A percentile compares a stretch with the other conserved stretches of the same genome.
Conservation (phyloP, 1,284 basidiomycete genomes). For the Ustilago cynodontis region DNA sequence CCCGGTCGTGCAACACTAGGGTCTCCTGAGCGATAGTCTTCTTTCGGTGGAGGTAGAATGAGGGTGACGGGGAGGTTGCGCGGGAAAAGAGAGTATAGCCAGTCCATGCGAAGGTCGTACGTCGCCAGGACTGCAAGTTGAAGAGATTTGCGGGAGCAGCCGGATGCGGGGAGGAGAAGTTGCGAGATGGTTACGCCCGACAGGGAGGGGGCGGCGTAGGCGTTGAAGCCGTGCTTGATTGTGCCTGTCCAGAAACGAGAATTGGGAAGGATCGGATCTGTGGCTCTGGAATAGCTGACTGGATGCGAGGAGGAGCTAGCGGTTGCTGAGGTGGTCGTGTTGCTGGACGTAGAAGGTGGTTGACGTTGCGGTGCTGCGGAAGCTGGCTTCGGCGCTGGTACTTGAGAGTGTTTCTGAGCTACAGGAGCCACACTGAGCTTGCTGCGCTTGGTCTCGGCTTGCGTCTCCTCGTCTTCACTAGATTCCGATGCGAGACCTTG, state of each 20-base stretch:
- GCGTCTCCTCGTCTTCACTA: slow-evolving; percentile 23
- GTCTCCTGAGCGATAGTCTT: slow-evolving; percentile 32
- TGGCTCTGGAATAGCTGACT: slow-evolving; percentile 9
- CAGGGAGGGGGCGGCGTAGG: slow-evolving; percentile 23
- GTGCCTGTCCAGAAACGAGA: slow-evolving; percentile 63
- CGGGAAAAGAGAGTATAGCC: slow-evolving; percentile 61
- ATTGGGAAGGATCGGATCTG: slow-evolving; percentile 29
- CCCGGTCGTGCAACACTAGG: slow-evolving; percentile 36
- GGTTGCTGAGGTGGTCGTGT: background rate
- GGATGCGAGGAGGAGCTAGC: background rate
- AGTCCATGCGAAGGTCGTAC: slow-evolving; percentile 62
- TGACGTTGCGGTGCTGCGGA: background rate
- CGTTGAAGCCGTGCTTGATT: slow-evolving; percentile 60
- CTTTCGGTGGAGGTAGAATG: slow-evolving; percentile 50
- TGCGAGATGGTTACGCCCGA: slow-evolving; percentile 43
- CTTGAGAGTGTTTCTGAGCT: background rate
- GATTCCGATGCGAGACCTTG: slow-evolving; percentile 28
- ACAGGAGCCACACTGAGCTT: background rate
- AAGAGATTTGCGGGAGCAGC: slow-evolving; percentile 33
- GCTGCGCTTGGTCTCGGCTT: slow-evolving; percentile 12
- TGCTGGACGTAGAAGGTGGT: background rate
- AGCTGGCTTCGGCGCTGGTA: background rate
- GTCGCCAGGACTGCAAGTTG: slow-evolving; percentile 57
- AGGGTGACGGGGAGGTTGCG: slow-evolving; percentile 53
- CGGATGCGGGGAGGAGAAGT: slow-evolving; percentile 55